Percentiles rank a stretch among this genome's conserved stretches.
Conservation (phyloP, 2,329 filamentous ascomycete genomes). For the Paracamarosporium sp. region DNA sequence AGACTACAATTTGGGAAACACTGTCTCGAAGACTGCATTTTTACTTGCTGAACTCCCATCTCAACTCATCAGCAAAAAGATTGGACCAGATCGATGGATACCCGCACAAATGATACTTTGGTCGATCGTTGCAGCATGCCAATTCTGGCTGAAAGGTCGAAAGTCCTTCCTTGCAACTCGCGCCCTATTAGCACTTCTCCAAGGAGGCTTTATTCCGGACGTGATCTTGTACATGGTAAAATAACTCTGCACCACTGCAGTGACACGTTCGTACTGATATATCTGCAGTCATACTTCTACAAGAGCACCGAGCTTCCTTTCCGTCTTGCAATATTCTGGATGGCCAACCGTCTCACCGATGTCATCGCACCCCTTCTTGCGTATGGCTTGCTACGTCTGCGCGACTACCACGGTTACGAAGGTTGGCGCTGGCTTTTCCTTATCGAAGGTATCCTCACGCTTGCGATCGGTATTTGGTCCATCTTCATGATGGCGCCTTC, state of each 20-base stretch:
- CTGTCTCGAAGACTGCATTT: conserved; percentile 79
- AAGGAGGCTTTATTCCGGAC: conserved; percentile 63
- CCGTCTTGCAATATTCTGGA: conserved; percentile 51
- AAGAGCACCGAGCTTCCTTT: conserved; percentile 55
- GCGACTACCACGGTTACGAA: conserved; percentile 47
- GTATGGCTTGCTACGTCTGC: conserved; percentile 47
- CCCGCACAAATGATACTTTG: conserved; percentile 50
- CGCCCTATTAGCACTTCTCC: conserved; percentile 48
- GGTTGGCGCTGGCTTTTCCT: conserved; percentile 55
- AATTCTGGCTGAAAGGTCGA: conserved; percentile 66
- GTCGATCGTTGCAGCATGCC: conserved; percentile 61
- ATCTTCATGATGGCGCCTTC: conserved; percentile 47
- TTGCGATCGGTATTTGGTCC: conserved; percentile 25
- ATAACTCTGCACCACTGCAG: too few species aligned
- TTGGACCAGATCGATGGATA: conserved; percentile 49
- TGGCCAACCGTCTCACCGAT: conserved; percentile 38
- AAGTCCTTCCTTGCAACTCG: conserved; percentile 46
- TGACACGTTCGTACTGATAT: background rate
- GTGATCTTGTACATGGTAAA: conserved; percentile 66
- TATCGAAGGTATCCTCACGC: conserved; percentile 50
- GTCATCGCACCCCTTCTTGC: conserved; percentile 45
- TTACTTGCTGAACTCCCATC: conserved; percentile 61
- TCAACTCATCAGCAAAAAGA: conserved; percentile 50
- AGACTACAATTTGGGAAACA: conserved; percentile 37
- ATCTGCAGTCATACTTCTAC: conserved; percentile 67